A percentile compares a stretch with the other conserved stretches of the same genome.
These are phyloP conservation scores for Agrocybe chaxingu DNA, from an alignment of 768 basidiomycete species.

Conservation along the genomic window DNA sequence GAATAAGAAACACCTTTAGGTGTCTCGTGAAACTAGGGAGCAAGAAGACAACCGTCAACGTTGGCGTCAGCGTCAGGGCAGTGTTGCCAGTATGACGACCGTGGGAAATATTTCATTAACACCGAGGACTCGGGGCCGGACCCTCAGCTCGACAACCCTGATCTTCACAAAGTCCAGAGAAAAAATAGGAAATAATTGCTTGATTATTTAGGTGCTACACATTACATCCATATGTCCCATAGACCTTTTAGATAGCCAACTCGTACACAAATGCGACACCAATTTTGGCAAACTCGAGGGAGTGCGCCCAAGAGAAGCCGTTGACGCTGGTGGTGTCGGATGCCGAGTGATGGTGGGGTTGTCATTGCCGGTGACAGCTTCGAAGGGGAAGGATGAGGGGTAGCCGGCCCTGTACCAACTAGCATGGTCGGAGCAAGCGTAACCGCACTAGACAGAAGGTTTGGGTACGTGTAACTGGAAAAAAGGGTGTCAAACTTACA, in stretches of 20 bases:
- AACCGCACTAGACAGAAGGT: constrained; percentile 27
- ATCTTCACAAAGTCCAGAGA: no score
- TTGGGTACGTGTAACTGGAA: background rate
- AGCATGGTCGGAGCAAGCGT: constrained; percentile 45
- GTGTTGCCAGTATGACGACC: no score
- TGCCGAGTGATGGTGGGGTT: constrained; percentile 43
- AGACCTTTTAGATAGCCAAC: constrained; percentile 26
- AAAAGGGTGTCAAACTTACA: constrained; percentile 22
- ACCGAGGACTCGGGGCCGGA: no score
- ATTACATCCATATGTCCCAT: background rate
- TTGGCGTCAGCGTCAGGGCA: no score
- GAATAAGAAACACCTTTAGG: no score
- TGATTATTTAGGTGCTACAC: background rate
- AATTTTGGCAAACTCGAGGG: constrained; percentile 59
- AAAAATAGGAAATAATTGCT: no score
- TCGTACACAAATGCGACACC: constrained; percentile 58
- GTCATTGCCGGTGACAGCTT: constrained; percentile 37
- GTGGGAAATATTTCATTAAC: no score
- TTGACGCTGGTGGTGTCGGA: constrained; percentile 43
- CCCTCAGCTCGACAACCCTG: no score
- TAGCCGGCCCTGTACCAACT: constrained; percentile 42
- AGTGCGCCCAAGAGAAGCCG: constrained; percentile 49
- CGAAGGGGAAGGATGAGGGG: constrained; percentile 39
- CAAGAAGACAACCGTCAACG: no score
- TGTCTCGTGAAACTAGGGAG: no score